Evolutionary conservation across 495 filamentous ascomycete genomes (phyloP), one percentile per base, ranked within the genome.

Genomic region (Talaromyces borbonicus): DNA sequence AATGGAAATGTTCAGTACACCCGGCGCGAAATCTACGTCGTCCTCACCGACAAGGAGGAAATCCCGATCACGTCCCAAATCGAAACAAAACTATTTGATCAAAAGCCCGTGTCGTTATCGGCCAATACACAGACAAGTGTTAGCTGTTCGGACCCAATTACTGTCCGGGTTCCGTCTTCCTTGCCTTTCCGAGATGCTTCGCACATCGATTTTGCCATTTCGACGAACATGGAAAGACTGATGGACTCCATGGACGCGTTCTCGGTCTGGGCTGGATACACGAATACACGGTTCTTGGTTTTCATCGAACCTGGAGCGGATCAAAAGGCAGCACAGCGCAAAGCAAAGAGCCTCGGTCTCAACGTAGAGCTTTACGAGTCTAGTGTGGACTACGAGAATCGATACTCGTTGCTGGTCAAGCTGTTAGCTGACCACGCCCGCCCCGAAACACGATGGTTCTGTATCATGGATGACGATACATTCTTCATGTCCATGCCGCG

Each of bases 401-500:
- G 78, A 26, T 82, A 85, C 52, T 82, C 84, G 51, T 67, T 74
- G 0, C 57, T 84, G 18, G 53, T 84, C 4, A 60, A 68, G 12
- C 61, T 72, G 16, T 58, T 84, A 39, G 63, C 74, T 30, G 50
- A 65, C 5, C 54, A 69, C 44, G 50, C 67, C n/a, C 66, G 66
- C 7, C 60, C 67, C 1, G 44, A 64, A 2, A 81, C 77, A 0
- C 57, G 64, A 25, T 86, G 80, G 80, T 65, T 72, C 9, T 74
- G 66, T 39, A 65, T 86, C 25, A 68, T 84, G 22, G 81, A 86
- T 56, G 82, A 86, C 58, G 82, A 86, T 55, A 84, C 82, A 4
- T 83, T 83, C 52, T 79, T 81, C 62, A 63, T 71, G 0, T 75
- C 69, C 15, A 67, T 80, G 58, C 46, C 58, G 9, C 58, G 59